phyloP scores from a whole-genome alignment of 1,139 yeast genomes.

The Suhomyces wounanorum region DNA sequence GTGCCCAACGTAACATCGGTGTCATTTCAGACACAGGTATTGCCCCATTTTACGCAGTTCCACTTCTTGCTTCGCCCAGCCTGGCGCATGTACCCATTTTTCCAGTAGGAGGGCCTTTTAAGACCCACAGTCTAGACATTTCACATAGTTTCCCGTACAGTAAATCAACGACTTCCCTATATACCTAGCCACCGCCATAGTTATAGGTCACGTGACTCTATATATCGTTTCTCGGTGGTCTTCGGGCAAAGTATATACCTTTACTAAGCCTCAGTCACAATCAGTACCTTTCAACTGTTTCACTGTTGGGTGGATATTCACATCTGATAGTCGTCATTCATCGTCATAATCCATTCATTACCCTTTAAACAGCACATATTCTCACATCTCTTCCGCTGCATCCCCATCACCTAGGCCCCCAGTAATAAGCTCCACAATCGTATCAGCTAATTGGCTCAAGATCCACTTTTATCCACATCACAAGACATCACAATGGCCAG shows the following conservation, averaged over 20 bases:
- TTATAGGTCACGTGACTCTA: neutral
- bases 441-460: neutral
- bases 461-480: neutral
- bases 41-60: neutral
- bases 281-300: neutral
- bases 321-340: neutral
- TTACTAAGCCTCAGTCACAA: neutral
- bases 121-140: neutral
- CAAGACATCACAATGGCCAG: conserved; percentile 9
- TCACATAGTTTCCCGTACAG: neutral
- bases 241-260: neutral
- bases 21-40: neutral
- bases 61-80: neutral
- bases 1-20: neutral
- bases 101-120: neutral
- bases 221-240: neutral
- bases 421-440: neutral
- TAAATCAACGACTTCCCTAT: neutral
- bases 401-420: neutral
- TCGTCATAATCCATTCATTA: neutral
- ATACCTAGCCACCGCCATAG: neutral
- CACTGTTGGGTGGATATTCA: neutral
- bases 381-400: neutral
- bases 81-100: neutral
- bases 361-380: neutral